These are phyloP conservation scores for Hanseniaspora mollemarum DNA, from an alignment of 805 yeast species.

Conservation along the genomic window DNA sequence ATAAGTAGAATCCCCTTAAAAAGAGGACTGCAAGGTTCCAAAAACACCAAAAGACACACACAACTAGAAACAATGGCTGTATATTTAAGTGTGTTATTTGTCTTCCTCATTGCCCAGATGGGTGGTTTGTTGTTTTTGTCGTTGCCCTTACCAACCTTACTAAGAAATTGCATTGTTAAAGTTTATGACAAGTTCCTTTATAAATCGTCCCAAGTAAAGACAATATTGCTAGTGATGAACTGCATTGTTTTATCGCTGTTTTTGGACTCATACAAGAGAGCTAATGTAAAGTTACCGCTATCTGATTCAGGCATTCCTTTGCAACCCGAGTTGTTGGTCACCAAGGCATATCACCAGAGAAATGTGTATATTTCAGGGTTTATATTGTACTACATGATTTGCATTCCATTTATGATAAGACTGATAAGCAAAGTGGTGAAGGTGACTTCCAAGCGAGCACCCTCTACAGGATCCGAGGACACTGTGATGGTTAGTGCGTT, in stretches of 20 bases:
- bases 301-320: conserved; percentile 17
- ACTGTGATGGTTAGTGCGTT: conserved; percentile 31
- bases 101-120: conserved; percentile 44
- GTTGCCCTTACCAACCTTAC: conserved; percentile 42
- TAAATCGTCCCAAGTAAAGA: conserved; percentile 34
- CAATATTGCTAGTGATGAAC: conserved; percentile 35
- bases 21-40: too few relatives aligned
- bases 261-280: conserved; percentile 43
- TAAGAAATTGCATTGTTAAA: conserved; percentile 37
- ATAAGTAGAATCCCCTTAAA: too few relatives aligned
- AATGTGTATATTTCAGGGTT: conserved; percentile 54
- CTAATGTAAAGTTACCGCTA: conserved; percentile 27
- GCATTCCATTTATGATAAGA: conserved; percentile 44
- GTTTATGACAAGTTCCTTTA: conserved; percentile 29
- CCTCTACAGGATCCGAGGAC: conserved; percentile 18
- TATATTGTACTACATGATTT: conserved; percentile 43
- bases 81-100: conserved; percentile 33
- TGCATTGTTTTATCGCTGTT: conserved; percentile 40
- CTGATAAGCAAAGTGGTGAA: conserved; percentile 44
- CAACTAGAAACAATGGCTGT: conserved; percentile 24
- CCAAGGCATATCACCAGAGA: conserved; percentile 52
- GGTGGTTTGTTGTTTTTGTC: conserved; percentile 36
- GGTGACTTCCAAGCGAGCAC: conserved; percentile 24
- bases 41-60: too few relatives aligned
- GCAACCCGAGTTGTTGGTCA: conserved; percentile 43